Conservation (phyloP, 1,284 basidiomycete species). For the Ustilago nuda region DNA sequence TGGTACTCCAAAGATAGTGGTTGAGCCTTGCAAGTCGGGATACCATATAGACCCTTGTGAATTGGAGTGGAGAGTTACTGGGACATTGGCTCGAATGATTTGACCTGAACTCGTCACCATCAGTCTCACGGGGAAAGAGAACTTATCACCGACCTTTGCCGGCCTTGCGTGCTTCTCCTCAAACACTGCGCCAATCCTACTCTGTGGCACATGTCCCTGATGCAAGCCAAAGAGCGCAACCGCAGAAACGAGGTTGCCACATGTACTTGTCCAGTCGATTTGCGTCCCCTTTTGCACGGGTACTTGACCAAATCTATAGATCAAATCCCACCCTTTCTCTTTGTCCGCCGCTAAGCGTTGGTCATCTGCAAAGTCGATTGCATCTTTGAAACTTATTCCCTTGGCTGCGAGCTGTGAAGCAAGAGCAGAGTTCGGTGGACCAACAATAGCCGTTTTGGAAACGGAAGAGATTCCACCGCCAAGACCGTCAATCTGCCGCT, state of each 20-base stretch:
- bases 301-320: constrained; percentile 68
- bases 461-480: constrained; percentile 83
- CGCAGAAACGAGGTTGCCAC: constrained; percentile 66
- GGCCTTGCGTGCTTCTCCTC: background rate
- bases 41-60: constrained; percentile 20
- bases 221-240: constrained; percentile 58
- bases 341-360: constrained; percentile 17
- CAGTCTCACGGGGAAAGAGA: constrained; percentile 46
- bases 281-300: constrained; percentile 44
- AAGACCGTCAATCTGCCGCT: constrained; percentile 79
- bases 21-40: constrained; percentile 42
- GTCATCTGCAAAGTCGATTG: constrained; percentile 52
- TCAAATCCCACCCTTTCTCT: constrained; percentile 56
- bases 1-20: constrained; percentile 65
- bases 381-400: constrained; percentile 25
- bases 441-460: constrained; percentile 81
- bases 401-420: background rate
- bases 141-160: constrained; percentile 8
- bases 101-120: constrained; percentile 58
- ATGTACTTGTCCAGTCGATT: constrained; percentile 66
- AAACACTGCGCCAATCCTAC: constrained; percentile 22
- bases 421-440: constrained; percentile 33
- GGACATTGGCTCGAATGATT: constrained; percentile 55
- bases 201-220: constrained; percentile 29
- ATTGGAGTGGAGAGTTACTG: constrained; percentile 24